Percentiles rank a stretch among this genome's conserved stretches.
Evolutionary conservation across 306 rosid genomes (phyloP).

Genomic region (Cyclanthera cordifolia): DNA sequence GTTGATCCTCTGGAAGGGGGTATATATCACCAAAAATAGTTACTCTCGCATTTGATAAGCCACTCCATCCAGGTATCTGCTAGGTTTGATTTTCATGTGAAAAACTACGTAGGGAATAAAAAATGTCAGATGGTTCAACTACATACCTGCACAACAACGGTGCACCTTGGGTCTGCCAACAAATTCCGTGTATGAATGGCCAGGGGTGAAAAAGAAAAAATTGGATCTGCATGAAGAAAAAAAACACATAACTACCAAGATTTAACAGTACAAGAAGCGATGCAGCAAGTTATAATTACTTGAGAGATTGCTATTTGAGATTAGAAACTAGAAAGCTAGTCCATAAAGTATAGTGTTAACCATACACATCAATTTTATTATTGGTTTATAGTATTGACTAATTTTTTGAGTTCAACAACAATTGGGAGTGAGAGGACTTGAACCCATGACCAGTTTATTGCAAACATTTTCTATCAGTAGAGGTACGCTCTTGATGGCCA

Average conservation of each 20-base stretch:
- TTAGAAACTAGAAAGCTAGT: too few species aligned
- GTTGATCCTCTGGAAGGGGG: conserved; percentile 88
- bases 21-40: conserved; percentile 94
- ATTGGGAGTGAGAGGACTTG: too few species aligned
- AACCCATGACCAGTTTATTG: too few species aligned
- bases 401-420: too few species aligned
- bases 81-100: conserved; percentile 27
- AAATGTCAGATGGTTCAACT: conserved; percentile 11
- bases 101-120: conserved; percentile 15
- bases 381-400: too few species aligned
- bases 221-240: conserved; percentile 50
- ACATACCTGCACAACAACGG: conserved; percentile 94
- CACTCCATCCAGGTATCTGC: conserved; percentile 99
- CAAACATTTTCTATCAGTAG: too few species aligned
- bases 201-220: conserved; percentile 92
- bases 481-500: too few species aligned
- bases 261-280: not conserved
- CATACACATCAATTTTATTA: too few species aligned
- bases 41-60: conserved; percentile 98
- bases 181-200: conserved; percentile 95
- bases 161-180: conserved; percentile 91
- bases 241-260: not conserved
- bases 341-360: too few species aligned
- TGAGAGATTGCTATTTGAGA: too few species aligned
- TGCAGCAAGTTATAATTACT: not conserved